Percentiles rank a stretch among this genome's conserved stretches.
These are phyloP conservation scores for Leccinum fallax DNA, from an alignment of 1,284 basidiomycete species.

Conservation along the genomic window DNA sequence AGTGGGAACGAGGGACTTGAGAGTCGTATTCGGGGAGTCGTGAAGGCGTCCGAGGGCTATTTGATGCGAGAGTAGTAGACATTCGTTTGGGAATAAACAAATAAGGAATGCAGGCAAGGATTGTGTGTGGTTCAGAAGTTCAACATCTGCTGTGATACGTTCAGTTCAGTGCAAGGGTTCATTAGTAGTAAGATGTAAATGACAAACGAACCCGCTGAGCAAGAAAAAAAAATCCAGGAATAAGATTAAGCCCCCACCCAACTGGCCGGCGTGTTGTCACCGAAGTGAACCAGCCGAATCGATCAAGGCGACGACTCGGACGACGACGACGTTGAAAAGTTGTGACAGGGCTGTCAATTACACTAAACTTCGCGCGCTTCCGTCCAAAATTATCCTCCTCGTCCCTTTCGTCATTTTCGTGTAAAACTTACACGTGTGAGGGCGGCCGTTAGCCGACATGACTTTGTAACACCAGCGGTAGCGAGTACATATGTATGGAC, in stretches of 20 bases:
- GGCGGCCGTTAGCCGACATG: conserved; percentile 4
- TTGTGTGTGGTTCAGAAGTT: conserved; percentile 17
- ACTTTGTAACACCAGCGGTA: neutral
- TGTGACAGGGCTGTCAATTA: conserved; percentile 19
- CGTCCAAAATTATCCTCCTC: neutral
- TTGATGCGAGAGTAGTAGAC: conserved; percentile 23
- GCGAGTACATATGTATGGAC: neutral
- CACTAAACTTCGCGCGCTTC: conserved; percentile 11
- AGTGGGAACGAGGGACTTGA: conserved; percentile 3
- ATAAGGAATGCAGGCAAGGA: conserved; percentile 26
- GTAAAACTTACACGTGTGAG: conserved; percentile 7
- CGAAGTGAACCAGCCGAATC: conserved; percentile 1
- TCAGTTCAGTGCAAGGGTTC: neutral
- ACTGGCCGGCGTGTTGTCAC: conserved; percentile 1
- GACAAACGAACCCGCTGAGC: conserved; percentile 1
- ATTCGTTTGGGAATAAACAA: conserved; percentile 28
- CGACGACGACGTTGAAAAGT: conserved; percentile 1
- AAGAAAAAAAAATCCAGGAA: conserved; percentile 8
- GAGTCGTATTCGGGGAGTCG: conserved; percentile 27
- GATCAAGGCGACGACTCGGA: conserved; percentile 6
- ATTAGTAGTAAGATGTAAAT: neutral
- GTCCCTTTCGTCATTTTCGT: conserved; percentile 1
- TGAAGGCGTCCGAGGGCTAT: conserved; percentile 20
- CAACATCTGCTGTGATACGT: conserved; percentile 6
- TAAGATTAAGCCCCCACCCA: neutral